phyloP scores from a whole-genome alignment of 352 stramenopile species.

The Globisporangium solare region DNA sequence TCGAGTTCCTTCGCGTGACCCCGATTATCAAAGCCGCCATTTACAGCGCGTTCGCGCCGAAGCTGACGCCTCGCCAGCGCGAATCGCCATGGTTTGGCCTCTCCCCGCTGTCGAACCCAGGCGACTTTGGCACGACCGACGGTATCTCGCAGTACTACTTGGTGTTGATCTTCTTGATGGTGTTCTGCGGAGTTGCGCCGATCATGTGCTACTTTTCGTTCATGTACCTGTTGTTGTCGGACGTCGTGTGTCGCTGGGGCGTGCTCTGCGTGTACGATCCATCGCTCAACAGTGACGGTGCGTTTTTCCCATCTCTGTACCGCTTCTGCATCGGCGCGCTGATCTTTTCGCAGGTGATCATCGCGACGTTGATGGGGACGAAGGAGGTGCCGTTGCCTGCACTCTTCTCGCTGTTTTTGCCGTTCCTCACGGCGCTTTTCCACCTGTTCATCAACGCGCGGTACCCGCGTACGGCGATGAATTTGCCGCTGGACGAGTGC shows the following conservation, averaged over 20 bases:
- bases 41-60: constrained; percentile 70
- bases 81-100: constrained; percentile 67
- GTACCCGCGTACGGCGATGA: constrained; percentile 60
- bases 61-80: constrained; percentile 74
- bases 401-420: constrained; percentile 55
- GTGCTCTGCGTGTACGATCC: constrained; percentile 71
- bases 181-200: constrained; percentile 69
- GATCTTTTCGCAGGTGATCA: constrained; percentile 77
- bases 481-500: constrained; percentile 74
- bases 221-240: constrained; percentile 62
- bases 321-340: constrained; percentile 74
- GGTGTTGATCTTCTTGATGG: constrained; percentile 69
- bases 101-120: constrained; percentile 46
- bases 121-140: constrained; percentile 55
- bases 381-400: constrained; percentile 66
- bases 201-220: constrained; percentile 80
- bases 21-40: constrained; percentile 75
- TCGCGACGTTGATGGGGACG: constrained; percentile 62
- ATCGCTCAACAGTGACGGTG: constrained; percentile 56
- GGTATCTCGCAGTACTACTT: constrained; percentile 65
- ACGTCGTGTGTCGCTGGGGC: constrained; percentile 72
- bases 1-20: constrained; percentile 68
- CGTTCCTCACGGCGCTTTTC: constrained; percentile 62
- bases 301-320: constrained; percentile 79
- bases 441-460: constrained; percentile 65